phyloP scores from a whole-genome alignment of 164 flowering plant species.

The Santalum album region DNA sequence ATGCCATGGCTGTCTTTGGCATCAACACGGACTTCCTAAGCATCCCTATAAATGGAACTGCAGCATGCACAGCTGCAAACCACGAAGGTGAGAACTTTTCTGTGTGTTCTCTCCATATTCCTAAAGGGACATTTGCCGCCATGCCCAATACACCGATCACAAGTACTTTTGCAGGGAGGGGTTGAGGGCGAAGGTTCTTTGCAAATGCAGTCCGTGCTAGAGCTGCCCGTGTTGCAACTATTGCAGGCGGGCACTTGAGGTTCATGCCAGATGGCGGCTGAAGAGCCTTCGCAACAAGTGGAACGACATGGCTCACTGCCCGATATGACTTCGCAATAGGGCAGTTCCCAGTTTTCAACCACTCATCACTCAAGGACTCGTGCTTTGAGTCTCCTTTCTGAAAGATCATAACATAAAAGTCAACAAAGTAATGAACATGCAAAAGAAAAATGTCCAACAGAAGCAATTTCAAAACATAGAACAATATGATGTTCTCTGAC shows the following conservation, averaged over 20 bases:
- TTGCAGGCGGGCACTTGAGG: conserved; percentile 71
- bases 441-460: no score
- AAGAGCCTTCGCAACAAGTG: conserved; percentile 76
- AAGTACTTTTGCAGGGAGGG: conserved; percentile 73
- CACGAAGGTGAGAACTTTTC: conserved; percentile 78
- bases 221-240: conserved; percentile 92
- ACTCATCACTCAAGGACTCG: conserved; percentile 85
- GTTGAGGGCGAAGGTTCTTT: conserved; percentile 83
- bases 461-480: no score
- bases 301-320: conserved; percentile 76
- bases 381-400: conserved; percentile 67
- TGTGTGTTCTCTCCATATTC: conserved; percentile 92
- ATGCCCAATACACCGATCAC: conserved; percentile 83
- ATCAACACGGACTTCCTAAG: conserved; percentile 82
- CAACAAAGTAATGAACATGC: background rate
- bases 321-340: conserved; percentile 94
- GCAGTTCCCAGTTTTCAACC: conserved; percentile 85
- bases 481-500: no score
- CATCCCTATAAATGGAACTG: conserved; percentile 88
- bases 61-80: conserved; percentile 89
- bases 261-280: conserved; percentile 82
- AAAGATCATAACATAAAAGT: conserved; percentile 4
- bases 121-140: conserved; percentile 90
- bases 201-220: conserved; percentile 75
- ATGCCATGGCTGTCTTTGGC: conserved; percentile 98